Evolutionary conservation across 2,329 filamentous ascomycete genomes (phyloP), one percentile per base, ranked within the genome.

Genomic region (Aspergillus aculeatus): DNA sequence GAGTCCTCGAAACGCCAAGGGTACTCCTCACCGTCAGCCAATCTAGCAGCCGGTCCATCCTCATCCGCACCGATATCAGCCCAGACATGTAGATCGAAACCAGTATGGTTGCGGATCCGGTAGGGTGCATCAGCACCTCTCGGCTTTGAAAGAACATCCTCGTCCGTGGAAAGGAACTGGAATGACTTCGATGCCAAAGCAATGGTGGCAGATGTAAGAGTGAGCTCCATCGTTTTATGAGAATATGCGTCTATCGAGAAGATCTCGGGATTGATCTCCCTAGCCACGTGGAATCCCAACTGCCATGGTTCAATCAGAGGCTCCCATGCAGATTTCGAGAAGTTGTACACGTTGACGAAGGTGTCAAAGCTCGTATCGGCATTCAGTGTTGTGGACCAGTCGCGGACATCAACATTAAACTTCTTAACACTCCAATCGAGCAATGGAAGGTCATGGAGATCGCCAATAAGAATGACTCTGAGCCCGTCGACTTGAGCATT

Each of bases 241-340:
- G 96, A 99, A 48, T 89, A 89, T 2, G 96, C 80, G 58, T 98
- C 93, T 19, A 99, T 82, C 0, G 91, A 90, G 61, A 97, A 79
- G 54, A 90, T 82, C 41, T 94, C 90, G 0, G 89, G 90, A 47
- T 86, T 84, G 26, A 87, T 83, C 59, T 95, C 88, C 68, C 89
- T 93, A 0, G 90, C 87, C 73, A 98, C 86, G 63, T 96, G 91
- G 66, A 99, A 87, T 2, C 92, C 92, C n/a, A 98, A 82, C 66
- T 94, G 88, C 95, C 95, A 99, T 7, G 96, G 96, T 73, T 99
- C 95, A 26, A 99, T 86, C 35, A 99, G 79, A 3, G 95, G 95
- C 74, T 99, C 95, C 95, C 95, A 99, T 3, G 92, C 92, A 0
- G 95, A 99, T 75, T 99, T 99, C 14, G 95, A 95, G 77, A 99